Evolutionary conservation across 2,329 filamentous ascomycete species (phyloP), one percentile per base, ranked within the genome.

Genomic region (Pseudomassariella vexata): DNA sequence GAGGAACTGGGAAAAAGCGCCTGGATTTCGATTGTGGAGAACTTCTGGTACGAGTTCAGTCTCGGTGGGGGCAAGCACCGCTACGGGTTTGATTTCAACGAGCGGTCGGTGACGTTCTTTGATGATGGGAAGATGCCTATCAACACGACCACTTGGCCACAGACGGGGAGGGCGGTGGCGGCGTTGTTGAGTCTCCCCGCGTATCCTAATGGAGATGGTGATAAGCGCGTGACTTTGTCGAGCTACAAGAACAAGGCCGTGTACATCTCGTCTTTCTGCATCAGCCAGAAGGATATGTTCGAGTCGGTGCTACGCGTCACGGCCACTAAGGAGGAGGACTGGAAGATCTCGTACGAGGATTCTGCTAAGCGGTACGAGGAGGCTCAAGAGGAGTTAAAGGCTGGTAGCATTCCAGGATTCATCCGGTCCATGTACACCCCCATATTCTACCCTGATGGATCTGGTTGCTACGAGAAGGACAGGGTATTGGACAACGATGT

Each of bases 221-320:
- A 24, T 16, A 5, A 32, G 29, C 16, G 19, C 51, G 55, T 2
- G 59, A 60, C 8, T 35, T 76, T 34, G 7, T 59, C 57, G 6
- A 41, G 49, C 21, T 76, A 62, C 44, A 53, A 57, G 3, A 74
- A 79, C 50, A 63, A 65, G 32, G 41, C 46, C 0, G 47, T 80
- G 2, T 73, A 66, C 42, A 42, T 80, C 8, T 63, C 60, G 5
- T 78, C 71, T 37, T 85, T 82, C 56, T 50, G 57, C 8, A 44
- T 78, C 38, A 75, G 56, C 37, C 81, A 85, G 52, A 63, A 65
- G 9, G 79, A 85, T 9, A 83, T 85, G 61, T 65, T 85, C 32
- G 68, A 70, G 24, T 69, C 68, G n/a, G 54, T 79, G 10, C 65
- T 79, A 46, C 68, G 70, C 24, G 34, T 36, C 15, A 33, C 25